Evolutionary conservation across 2,329 filamentous ascomycete species (phyloP), one percentile per base, ranked within the genome.

Genomic region (Verticillium zaregamsianum): DNA sequence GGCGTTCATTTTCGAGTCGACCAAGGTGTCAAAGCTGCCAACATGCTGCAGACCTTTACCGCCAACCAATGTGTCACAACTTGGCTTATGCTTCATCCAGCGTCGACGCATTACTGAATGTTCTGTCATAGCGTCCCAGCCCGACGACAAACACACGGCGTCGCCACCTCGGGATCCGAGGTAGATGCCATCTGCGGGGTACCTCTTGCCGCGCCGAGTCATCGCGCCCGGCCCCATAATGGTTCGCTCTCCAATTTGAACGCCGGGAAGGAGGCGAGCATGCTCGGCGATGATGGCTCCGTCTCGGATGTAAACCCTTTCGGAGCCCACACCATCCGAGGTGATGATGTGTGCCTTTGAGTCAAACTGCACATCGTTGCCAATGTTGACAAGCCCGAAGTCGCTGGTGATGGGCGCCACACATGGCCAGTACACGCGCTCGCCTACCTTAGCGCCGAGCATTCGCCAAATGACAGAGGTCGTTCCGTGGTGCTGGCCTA

Each of bases 321-420:
- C 80, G 14, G 79, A 81, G 0, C 83, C 80, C 23, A 68, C 71
- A 2, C 77, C 80, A 67, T 86, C 83, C 0, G 81, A 80, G 1
- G 82, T 86, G 28, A 85, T 70, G 0, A 86, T 66, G 60, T 84
- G 78, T 3, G 82, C 80, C 3, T 82, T 77, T 11, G 82, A 85
- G 0, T 84, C 83, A 64, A 86, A 86, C 9, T 86, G 82, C n/a
- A 86, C 83, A 68, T 86, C 80, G 61, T 85, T 79, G 8, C 84
- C 84, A 63, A 86, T 75, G 25, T 86, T 77, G 11, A 86, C 66
- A 1, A 86, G 72, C 62, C 85, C 80, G 64, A 84, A 86, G 63
- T 86, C 81, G 17, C 80, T 76, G 39, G 85, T 79, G 1, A 72
- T 72, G 1, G 82, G 83, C 1, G 82, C 83, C 20, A 80, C 83